Evolutionary conservation across 1,284 basidiomycete species (phyloP), one percentile per base, ranked within the genome.

Genomic region (Golubevia sp.): DNA sequence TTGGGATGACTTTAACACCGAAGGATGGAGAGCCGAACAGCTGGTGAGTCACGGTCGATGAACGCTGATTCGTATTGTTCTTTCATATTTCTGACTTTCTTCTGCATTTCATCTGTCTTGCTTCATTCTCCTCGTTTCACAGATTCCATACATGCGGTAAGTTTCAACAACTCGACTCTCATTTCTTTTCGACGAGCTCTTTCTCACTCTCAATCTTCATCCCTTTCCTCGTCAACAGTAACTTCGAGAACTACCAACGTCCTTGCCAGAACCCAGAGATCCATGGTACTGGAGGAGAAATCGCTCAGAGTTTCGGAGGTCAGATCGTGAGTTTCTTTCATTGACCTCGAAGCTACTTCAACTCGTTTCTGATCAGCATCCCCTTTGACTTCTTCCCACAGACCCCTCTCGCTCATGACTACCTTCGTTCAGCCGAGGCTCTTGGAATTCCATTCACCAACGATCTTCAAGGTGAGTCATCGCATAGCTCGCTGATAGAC

Each of bases 221-320:
- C n/a, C n/a, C n/a, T n/a, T n/a, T n/a, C n/a, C n/a, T n/a, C n/a
- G n/a, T n/a, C n/a, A n/a, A n/a, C n/a, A n/a, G n/a, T 83, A 86
- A 89, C 57, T 85, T 90, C 60, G 90, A 91, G 86, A 90, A 90
- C 85, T 91, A 91, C 75, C 90, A 90, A 85, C 90, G 90, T 84
- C 89, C 90, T 2, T 66, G 58, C 63, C 62, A 64, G 55, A 68
- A 71, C 27, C 50, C 21, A 55, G 86, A 89, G 67, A 88, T 87
- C 1, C 89, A 90, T 74, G 90, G 89, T 61, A 90, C 90, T 71
- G 87, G 89, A 64, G 90, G 90, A 2, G 90, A 90, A 18, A 89
- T 91, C 62, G 89, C 89, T 11, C 90, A 90, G 76, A 89, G 88
- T 69, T 89, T 90, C 69, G 89, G 89, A 71, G 89, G 89, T 63